phyloP scores from a whole-genome alignment of 2,329 filamentous ascomycete species.

The Alternaria conjuncta region DNA sequence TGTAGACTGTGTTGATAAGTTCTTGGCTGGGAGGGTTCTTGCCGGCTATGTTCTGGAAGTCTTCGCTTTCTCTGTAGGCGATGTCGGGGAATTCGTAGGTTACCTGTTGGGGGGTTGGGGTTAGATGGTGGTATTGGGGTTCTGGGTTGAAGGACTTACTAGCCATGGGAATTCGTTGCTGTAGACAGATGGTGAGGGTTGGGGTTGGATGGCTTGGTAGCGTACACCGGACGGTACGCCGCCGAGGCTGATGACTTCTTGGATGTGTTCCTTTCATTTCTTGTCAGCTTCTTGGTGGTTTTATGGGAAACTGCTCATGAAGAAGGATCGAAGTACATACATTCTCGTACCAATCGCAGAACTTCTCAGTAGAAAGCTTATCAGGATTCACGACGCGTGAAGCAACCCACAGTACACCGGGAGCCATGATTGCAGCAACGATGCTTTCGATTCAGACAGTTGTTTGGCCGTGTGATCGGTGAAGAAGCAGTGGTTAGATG shows the following conservation, averaged over 20 bases:
- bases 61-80: conserved; percentile 21
- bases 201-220: conserved; percentile 27
- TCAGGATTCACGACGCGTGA: conserved; percentile 20
- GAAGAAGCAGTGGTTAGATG: background rate
- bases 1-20: conserved; percentile 30
- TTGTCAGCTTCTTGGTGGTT: background rate
- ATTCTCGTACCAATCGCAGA: conserved; percentile 40
- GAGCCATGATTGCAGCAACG: conserved; percentile 18
- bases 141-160: background rate
- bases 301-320: background rate
- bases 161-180: conserved; percentile 29
- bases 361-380: conserved; percentile 15
- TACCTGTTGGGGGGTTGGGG: conserved; percentile 5
- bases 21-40: conserved; percentile 26
- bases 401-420: conserved; percentile 37
- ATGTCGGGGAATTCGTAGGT: conserved; percentile 38
- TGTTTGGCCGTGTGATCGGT: background rate
- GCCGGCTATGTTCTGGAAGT: conserved; percentile 32
- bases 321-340: background rate
- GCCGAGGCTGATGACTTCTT: conserved; percentile 28
- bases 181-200: conserved; percentile 1
- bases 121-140: background rate
- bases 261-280: conserved; percentile 17
- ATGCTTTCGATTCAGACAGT: background rate
- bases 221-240: conserved; percentile 32